phyloP scores from a whole-genome alignment of 1,139 yeast species.

The Eremothecium sinecaudum region DNA sequence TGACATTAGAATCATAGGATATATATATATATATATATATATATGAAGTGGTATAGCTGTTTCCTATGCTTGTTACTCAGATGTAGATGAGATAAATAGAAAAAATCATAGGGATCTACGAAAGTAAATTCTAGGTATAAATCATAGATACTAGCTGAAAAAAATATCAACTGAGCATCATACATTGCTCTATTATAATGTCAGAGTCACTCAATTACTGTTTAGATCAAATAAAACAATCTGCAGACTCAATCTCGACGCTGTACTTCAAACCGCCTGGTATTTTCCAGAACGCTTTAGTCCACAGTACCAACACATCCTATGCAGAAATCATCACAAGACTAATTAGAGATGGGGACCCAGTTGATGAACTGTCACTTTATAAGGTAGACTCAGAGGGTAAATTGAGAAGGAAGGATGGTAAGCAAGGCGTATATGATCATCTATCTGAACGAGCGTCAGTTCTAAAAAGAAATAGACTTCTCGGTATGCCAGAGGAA shows the following conservation, averaged over 20 bases:
- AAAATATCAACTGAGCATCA: background rate
- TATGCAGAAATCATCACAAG: constrained; percentile 20
- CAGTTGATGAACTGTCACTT: constrained; percentile 24
- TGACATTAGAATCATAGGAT: no score
- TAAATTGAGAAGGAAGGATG: constrained; percentile 27
- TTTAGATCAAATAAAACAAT: constrained; percentile 22
- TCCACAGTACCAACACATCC: constrained; percentile 15
- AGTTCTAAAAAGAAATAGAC: constrained; percentile 22
- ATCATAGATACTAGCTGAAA: no score
- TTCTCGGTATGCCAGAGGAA: constrained; percentile 21
- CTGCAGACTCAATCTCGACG: constrained; percentile 24
- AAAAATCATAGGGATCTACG: no score
- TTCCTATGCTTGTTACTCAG: background rate
- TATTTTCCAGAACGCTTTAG: constrained; percentile 29
- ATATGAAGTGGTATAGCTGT: background rate
- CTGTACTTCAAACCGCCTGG: constrained; percentile 31
- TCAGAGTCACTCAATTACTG: constrained; percentile 22
- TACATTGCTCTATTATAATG: constrained; percentile 17
- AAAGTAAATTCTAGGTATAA: no score
- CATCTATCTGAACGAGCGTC: constrained; percentile 21
- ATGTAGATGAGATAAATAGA: no score
- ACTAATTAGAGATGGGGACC: constrained; percentile 26
- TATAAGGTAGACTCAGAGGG: constrained; percentile 20
- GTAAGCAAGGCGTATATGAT: constrained; percentile 27
- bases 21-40: background rate